phyloP scores from a whole-genome alignment of 345 rosid genomes.

The Eucalyptus regnans region DNA sequence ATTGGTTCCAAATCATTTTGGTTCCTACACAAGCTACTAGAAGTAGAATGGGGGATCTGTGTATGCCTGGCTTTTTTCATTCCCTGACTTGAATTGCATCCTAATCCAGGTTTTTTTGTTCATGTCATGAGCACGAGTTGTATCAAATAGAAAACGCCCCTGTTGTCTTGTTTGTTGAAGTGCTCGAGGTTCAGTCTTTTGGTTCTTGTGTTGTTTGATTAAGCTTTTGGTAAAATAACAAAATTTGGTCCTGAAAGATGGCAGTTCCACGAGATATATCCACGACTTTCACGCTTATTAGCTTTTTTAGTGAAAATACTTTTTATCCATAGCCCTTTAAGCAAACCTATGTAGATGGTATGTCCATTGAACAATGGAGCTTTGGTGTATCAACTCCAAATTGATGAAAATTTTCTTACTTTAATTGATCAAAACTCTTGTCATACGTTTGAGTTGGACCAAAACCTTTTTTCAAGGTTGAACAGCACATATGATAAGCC shows the following conservation, averaged over 20 bases:
- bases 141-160: neutral
- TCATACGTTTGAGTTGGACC: neutral
- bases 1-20: too few relatives aligned
- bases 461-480: neutral
- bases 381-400: neutral
- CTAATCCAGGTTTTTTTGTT: too few relatives aligned
- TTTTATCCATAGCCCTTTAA: neutral
- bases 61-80: too few relatives aligned
- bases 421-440: neutral
- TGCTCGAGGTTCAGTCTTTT: neutral
- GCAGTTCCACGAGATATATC: neutral
- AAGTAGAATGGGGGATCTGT: too few relatives aligned
- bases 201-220: too few relatives aligned
- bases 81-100: too few relatives aligned
- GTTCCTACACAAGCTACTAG: too few relatives aligned
- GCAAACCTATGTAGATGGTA: neutral
- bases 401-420: neutral
- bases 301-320: neutral
- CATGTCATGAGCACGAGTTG: too few relatives aligned
- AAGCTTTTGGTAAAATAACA: neutral
- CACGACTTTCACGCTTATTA: neutral
- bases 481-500: neutral
- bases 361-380: neutral
- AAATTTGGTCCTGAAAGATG: neutral
- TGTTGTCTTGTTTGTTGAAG: neutral